Evolutionary conservation across 306 rosid species (phyloP).

Genomic region (Acacia crassicarpa): DNA sequence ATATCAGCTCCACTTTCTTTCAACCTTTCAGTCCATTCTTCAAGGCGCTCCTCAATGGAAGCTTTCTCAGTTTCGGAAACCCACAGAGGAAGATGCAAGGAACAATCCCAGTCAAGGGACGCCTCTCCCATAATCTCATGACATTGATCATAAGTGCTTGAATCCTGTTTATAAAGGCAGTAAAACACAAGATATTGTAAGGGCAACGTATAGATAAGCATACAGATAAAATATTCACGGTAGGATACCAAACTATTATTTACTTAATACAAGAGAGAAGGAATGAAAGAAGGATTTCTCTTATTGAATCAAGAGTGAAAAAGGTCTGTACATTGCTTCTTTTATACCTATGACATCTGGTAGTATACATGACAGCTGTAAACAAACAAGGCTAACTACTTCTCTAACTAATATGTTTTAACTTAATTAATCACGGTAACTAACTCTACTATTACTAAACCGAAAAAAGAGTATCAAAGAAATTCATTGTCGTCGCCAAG

Average conservation of each 20-base stretch:
- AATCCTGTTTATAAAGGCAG: slow-evolving; percentile 39
- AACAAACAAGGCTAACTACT: too few relatives aligned
- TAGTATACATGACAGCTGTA: too few relatives aligned
- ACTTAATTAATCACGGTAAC: too few relatives aligned
- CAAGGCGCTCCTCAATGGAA: slow-evolving; percentile 62
- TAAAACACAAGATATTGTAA: slow-evolving; percentile 1
- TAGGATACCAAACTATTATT: neutral
- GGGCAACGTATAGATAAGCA: neutral
- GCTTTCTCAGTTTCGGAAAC: slow-evolving; percentile 77
- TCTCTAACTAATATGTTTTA: too few relatives aligned
- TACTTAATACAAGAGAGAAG: too few relatives aligned
- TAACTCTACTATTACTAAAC: neutral
- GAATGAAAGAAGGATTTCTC: too few relatives aligned
- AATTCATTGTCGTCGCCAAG: neutral
- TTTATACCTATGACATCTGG: too few relatives aligned
- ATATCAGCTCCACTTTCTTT: slow-evolving; percentile 79
- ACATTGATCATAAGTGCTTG: slow-evolving; percentile 29
- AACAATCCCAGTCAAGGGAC: slow-evolving; percentile 75
- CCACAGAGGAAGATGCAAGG: slow-evolving; percentile 92
- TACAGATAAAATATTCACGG: neutral
- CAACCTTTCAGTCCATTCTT: slow-evolving; percentile 71
- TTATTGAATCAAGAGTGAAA: too few relatives aligned
- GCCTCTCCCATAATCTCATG: slow-evolving; percentile 12
- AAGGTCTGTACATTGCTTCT: too few relatives aligned
- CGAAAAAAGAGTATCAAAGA: neutral